A percentile compares a stretch with the other conserved stretches of the same genome.
Conservation (phyloP, 2,329 filamentous ascomycete genomes). For the Hymenoscyphus linearis region DNA sequence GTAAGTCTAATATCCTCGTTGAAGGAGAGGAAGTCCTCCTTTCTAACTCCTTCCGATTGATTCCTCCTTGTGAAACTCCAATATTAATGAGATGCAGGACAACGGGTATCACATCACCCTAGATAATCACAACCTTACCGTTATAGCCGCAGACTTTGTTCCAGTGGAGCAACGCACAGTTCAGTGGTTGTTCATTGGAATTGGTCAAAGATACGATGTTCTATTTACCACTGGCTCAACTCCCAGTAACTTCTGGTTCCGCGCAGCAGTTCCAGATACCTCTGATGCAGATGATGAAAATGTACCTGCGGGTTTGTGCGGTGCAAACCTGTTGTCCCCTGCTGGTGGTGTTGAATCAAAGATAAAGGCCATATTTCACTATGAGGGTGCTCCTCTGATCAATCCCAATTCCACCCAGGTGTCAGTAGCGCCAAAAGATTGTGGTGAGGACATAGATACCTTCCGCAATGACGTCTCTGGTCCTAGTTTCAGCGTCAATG, state of each 20-base stretch:
- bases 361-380: constrained; percentile 1
- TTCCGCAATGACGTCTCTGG: too few species aligned
- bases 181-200: constrained; percentile 51
- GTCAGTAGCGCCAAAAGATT: not conserved
- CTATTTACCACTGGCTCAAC: constrained; percentile 42
- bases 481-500: too few species aligned
- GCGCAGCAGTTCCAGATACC: constrained; percentile 33
- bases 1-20: too few species aligned
- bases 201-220: constrained; percentile 43
- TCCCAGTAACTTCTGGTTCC: constrained; percentile 42
- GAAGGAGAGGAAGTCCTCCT: too few species aligned
- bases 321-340: not conserved
- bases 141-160: constrained; percentile 57
- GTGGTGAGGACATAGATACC: not conserved
- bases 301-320: not conserved
- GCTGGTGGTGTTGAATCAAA: not conserved
- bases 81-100: not conserved
- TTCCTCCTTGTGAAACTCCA: too few species aligned
- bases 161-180: constrained; percentile 56
- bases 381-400: not conserved
- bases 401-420: not conserved
- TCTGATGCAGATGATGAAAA: not conserved
- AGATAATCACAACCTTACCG: constrained; percentile 49
- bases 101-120: constrained; percentile 41
- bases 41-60: too few species aligned